Evolutionary conservation across 176 grass and related monocot species (phyloP).

Genomic region (bread wheat (Triticum aestivum)): IWGSC_CS_RefSeq_v2.1 NC_057802.1:340346258-340346757

Average conservation of each 20-base stretch:
- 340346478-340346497: background rate
- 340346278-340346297: slow-evolving; percentile 33
- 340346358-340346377: slow-evolving; percentile 74
- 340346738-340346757: background rate
- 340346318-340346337: slow-evolving; percentile 96
- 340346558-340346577: background rate
- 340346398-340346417: slow-evolving; percentile 25
- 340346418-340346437: background rate
- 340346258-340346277: slow-evolving; percentile 3
- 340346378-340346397: slow-evolving; percentile 90
- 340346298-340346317: slow-evolving; percentile 96
- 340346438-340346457: background rate
- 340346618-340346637: background rate
- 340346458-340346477: background rate
- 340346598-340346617: slow-evolving; percentile 28
- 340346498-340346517: background rate
- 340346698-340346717: background rate
- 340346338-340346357: slow-evolving; percentile 85
- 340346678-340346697: background rate
- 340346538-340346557: background rate
- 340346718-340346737: slow-evolving; percentile 4
- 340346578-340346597: background rate
- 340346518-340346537: slow-evolving; percentile 6
- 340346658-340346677: background rate
- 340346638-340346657: background rate